Percentiles rank a stretch among this genome's conserved stretches.
Evolutionary conservation across 2,329 filamentous ascomycete species (phyloP).

Genomic region (Setomelanomma holmii): DNA sequence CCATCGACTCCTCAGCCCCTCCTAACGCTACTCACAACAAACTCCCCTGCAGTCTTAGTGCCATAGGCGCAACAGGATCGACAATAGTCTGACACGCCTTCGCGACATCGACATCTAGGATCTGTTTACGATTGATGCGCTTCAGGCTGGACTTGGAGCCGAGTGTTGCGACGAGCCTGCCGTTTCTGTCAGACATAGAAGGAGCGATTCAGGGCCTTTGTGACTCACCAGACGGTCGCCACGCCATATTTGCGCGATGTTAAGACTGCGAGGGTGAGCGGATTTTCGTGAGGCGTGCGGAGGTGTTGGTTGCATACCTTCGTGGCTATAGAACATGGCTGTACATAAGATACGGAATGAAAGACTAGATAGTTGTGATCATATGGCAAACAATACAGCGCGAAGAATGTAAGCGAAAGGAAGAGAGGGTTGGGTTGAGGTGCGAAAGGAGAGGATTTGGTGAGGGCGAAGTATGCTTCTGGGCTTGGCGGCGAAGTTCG

Average conservation of each 20-base stretch:
- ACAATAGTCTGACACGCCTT: conserved; percentile 91
- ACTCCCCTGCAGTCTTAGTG: conserved; percentile 86
- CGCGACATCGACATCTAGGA: conserved; percentile 84
- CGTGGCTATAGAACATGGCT: conserved; percentile 93
- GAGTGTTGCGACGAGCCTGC: conserved; percentile 89
- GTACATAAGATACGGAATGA: conserved; percentile 14
- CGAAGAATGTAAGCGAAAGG: background rate
- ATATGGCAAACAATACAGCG: conserved; percentile 7
- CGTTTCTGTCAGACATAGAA: conserved; percentile 28
- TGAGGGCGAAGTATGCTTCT: conserved; percentile 2
- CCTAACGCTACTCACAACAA: conserved; percentile 69
- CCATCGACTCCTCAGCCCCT: too few relatives aligned
- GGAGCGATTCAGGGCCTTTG: background rate
- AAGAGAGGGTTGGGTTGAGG: background rate
- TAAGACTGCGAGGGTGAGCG: conserved; percentile 64
- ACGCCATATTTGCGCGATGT: conserved; percentile 89
- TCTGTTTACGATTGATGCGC: conserved; percentile 82
- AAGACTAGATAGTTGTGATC: conserved; percentile 1
- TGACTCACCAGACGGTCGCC: conserved; percentile 84
- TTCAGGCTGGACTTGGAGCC: conserved; percentile 74
- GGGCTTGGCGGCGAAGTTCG: conserved; percentile 22
- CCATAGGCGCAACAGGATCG: conserved; percentile 83
- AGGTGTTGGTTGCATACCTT: conserved; percentile 66
- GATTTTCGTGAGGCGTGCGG: background rate
- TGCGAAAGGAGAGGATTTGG: conserved; percentile 1